Evolutionary conservation across 305 asterid species (phyloP), one percentile per base, ranked within the genome.

Genomic region (Ajuga reptans): DNA sequence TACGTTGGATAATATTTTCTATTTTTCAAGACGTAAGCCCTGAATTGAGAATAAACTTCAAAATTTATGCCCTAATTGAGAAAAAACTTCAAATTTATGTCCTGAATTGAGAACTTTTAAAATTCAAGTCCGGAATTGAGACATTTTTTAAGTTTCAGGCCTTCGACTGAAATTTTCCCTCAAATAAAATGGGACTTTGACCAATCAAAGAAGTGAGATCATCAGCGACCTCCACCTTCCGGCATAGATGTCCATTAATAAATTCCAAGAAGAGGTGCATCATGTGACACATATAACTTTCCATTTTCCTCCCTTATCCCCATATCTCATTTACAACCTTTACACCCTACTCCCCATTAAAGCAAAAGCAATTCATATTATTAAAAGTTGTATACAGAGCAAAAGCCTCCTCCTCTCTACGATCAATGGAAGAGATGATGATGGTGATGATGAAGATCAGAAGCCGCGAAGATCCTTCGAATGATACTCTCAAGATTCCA

Each of bases 371-470:
- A 72, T 53, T 9, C 70, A 41, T 24, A 74, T 60, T 42, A 73
- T 39, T 46, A 67, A 10, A 33, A 45, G 50, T 36, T 21, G 27
- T 21, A 21, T 21, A 53, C 78, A 75, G 55, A 73, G 55, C 77
- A 66, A 66, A 64, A 68, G 64, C 65, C 42, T 29, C 42, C 12
- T 41, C n/a, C 34, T 7, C 17, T 21, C 27, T 21, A 21, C 27
- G 2, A 36, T 36, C 33, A 52, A 81, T 82, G 90, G 83, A 83
- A 68, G 89, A 76, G 75, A 75, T 69, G 86, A 75, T 78, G 86
- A 81, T 74, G 88, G 72, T 78, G 84, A 79, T 75, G 79, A 82
- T 46, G 78, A 81, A 68, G 62, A 77, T 72, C 75, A 74, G 41
- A 75, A 81, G 68, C 83, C 83, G 77, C 24, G 83, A 79, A 75